Conservation (phyloP, 2,329 filamentous ascomycete genomes). For the Claviceps cyperi region DNA sequence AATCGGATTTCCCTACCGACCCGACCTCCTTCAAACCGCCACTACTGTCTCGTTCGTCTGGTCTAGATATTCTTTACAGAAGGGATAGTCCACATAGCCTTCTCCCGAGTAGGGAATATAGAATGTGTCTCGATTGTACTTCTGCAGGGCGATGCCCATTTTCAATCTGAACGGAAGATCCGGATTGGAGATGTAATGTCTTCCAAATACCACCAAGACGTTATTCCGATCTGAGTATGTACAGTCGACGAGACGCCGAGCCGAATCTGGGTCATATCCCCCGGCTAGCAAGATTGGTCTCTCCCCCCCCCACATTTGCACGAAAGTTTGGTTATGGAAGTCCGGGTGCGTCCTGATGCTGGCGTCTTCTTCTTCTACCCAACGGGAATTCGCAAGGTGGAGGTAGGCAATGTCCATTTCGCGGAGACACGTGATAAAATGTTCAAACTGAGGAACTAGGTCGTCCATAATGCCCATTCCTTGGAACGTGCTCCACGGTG, state of each 20-base stretch:
- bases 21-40: no score
- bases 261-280: not conserved
- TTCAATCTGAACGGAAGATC: slow-evolving; percentile 15
- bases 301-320: not conserved
- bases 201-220: slow-evolving; percentile 16
- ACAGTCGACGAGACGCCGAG: slow-evolving; percentile 8
- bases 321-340: not conserved
- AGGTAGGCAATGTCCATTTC: slow-evolving; percentile 43
- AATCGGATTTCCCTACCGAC: no score
- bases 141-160: slow-evolving; percentile 13
- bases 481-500: slow-evolving; percentile 46
- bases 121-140: slow-evolving; percentile 17
- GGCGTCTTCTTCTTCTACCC: slow-evolving; percentile 11
- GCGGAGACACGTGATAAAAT: slow-evolving; percentile 38
- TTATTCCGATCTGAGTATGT: slow-evolving; percentile 18
- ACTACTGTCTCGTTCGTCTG: not conserved
- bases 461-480: slow-evolving; percentile 47
- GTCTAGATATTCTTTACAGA: slow-evolving; percentile 6
- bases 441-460: slow-evolving; percentile 46
- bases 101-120: slow-evolving; percentile 12
- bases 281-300: slow-evolving; percentile 1
- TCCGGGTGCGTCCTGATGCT: not conserved
- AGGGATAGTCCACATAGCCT: slow-evolving; percentile 17
- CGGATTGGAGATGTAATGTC: slow-evolving; percentile 17
- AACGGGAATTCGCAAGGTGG: slow-evolving; percentile 44